phyloP scores from a whole-genome alignment of 176 grass and related monocot genomes.

The Eleusine coracana region DNA sequence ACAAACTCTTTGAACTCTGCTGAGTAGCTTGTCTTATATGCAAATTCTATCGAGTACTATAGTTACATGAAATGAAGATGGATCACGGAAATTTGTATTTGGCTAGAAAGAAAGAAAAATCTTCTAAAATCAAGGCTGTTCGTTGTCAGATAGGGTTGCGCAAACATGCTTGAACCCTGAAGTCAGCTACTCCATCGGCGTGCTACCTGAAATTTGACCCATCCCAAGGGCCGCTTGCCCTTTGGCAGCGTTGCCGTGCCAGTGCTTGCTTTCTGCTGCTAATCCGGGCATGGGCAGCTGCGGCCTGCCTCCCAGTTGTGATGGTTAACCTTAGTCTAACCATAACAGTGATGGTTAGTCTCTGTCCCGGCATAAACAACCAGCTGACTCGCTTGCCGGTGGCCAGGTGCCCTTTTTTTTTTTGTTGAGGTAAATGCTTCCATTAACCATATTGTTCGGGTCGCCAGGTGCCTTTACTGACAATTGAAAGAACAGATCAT shows the following conservation, averaged over 20 bases:
- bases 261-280: not conserved
- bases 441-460: no score
- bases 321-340: not conserved
- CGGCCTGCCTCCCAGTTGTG: not conserved
- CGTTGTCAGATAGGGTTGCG: not conserved
- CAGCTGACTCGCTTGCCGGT: not conserved
- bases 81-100: not conserved
- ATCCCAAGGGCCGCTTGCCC: constrained; percentile 45
- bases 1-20: not conserved
- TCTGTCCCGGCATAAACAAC: not conserved
- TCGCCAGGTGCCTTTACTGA: not conserved
- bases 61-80: not conserved
- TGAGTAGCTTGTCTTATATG: not conserved
- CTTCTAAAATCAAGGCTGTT: not conserved
- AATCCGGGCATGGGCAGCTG: not conserved
- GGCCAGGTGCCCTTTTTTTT: not conserved
- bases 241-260: not conserved
- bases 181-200: not conserved
- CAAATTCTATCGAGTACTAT: not conserved
- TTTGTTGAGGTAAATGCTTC: not conserved
- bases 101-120: not conserved
- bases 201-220: constrained; percentile 33
- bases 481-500: not conserved
- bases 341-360: not conserved
- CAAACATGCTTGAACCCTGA: not conserved